A percentile compares a stretch with the other conserved stretches of the same genome.
phyloP scores from a whole-genome alignment of 495 filamentous ascomycete species.

The Podospora pseudocomata region DNA sequence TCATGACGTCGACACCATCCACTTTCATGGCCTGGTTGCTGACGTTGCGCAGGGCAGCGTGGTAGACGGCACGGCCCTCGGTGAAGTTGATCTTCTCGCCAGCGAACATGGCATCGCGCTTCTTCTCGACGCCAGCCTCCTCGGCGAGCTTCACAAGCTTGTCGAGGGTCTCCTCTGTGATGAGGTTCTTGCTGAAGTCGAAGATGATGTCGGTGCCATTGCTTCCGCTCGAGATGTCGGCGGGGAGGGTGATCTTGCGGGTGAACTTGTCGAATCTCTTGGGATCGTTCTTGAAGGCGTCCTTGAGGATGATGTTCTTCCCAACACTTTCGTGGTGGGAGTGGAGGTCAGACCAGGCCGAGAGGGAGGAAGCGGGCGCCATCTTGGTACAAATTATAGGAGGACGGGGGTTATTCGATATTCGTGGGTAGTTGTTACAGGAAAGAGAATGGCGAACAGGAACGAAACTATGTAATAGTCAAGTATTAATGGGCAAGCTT shows the following conservation, averaged over 20 bases:
- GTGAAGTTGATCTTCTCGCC: constrained; percentile 99
- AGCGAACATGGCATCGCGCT: constrained; percentile 93
- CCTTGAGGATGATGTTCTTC: constrained; percentile 85
- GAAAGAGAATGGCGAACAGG: not conserved
- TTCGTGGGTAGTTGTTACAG: not conserved
- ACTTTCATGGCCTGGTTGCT: constrained; percentile 84
- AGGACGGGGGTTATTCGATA: not conserved
- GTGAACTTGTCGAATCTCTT: constrained; percentile 87
- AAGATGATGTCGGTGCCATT: constrained; percentile 74
- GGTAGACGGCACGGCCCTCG: constrained; percentile 93
- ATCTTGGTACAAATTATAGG: constrained; percentile 27
- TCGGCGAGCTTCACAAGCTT: constrained; percentile 83
- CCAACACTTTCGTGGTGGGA: constrained; percentile 80
- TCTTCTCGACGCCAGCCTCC: constrained; percentile 84
- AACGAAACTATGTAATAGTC: constrained; percentile 1
- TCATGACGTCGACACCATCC: constrained; percentile 91
- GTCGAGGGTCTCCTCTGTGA: constrained; percentile 87
- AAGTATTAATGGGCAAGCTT: not conserved
- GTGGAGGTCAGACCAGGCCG: constrained; percentile 84
- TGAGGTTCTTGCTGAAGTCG: constrained; percentile 98
- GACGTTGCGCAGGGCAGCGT: constrained; percentile 87
- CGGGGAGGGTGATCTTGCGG: constrained; percentile 74
- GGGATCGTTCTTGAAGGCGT: constrained; percentile 85
- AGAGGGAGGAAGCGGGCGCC: constrained; percentile 73
- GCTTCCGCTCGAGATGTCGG: constrained; percentile 54